Percentiles rank a stretch among this genome's conserved stretches.
These are phyloP conservation scores for Fistulifera solaris DNA, from an alignment of 108 stramenopile genomes.

Conservation along the genomic window DNA sequence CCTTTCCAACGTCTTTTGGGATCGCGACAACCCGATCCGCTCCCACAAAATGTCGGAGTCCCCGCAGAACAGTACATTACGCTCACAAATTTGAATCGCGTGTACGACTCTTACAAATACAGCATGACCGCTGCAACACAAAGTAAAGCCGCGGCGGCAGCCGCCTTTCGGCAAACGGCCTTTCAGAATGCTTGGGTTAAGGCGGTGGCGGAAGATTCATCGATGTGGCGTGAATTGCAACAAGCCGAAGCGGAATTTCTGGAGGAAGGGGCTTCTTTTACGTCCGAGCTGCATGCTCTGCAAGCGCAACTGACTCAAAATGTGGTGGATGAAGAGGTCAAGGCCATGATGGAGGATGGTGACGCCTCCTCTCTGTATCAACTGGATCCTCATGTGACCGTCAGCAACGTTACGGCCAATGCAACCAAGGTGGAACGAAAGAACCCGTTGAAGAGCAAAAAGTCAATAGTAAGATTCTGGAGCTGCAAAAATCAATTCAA, in stretches of 20 bases:
- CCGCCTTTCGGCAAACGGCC: conserved; percentile 34
- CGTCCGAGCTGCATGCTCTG: conserved; percentile 22
- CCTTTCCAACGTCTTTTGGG: conserved; percentile 4
- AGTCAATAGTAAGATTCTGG: conserved; percentile 3
- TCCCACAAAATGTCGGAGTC: conserved; percentile 52
- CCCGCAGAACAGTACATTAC: conserved; percentile 48
- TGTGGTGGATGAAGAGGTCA: conserved; percentile 51
- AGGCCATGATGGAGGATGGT: conserved; percentile 31
- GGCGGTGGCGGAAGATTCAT: conserved; percentile 33
- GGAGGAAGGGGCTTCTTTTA: conserved; percentile 27
- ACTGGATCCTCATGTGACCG: conserved; percentile 25
- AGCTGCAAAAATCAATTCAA: conserved; percentile 38
- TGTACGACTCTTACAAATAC: conserved; percentile 65
- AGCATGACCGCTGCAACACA: conserved; percentile 53
- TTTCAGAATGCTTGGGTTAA: conserved; percentile 31
- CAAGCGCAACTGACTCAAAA: conserved; percentile 43
- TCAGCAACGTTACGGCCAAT: conserved; percentile 10
- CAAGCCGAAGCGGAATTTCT: conserved; percentile 55
- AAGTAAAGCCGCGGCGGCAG: conserved; percentile 58
- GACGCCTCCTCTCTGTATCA: conserved; percentile 3
- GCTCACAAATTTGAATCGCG: conserved; percentile 60
- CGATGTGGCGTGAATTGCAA: conserved; percentile 1
- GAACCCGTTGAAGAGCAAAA: conserved; percentile 17
- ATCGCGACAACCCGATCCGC: conserved; percentile 5
- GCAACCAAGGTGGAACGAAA: conserved; percentile 2